Base-by-base conservation (phyloP, 208 protist genomes). In the Phytomonas sp. region DNA sequence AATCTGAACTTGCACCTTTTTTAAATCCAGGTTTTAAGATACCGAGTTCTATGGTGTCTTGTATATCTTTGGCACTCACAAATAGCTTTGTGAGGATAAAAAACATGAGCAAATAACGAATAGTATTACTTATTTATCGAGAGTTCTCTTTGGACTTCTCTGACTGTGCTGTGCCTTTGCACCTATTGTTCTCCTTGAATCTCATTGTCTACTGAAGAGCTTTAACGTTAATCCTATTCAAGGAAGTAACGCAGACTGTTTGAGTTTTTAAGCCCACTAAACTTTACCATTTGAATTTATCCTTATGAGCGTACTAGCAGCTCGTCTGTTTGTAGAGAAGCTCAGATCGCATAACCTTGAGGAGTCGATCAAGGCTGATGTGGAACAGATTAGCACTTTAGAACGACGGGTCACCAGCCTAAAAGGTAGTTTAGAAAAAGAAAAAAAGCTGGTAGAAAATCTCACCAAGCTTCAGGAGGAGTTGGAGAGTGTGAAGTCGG, bases 401-500 rank as follows among this genome's bases (percentile, higher is more conserved):
- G 40, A 51, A 20, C 7, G 40, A 17, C 40, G 20, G 40, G 4
- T 20, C 20, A 15, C 3, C 2, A 51, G 40, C 13, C 13, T 51
- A 15, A 6, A 15, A 6, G 78, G 63, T 37, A 83, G 81, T 63
- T 65, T 82, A 56, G 60, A 77, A 46, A 69, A 71, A 32, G 75
- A 80, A 51, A 69, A 67, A 0, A 65, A 80, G n/a, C 59, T 85
- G 43, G 62, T 74, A 11, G 62, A 79, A 61, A 72, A 74, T 43
- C 61, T 87, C 2, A 71, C 70, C 15, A 60, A 61, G 5, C 72
- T 73, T 60, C 63, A 75, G 23, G 75, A 84, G 66, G 81, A 85
- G 61, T 56, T 87, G 13, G 60, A 74, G 23, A 82, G 79, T 53
- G 68, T 89, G 63, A 76, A 80, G 51, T 67, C 60, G 1, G 67